phyloP scores from a whole-genome alignment of 352 stramenopile genomes.

The Globisporangium ultimum region DNA sequence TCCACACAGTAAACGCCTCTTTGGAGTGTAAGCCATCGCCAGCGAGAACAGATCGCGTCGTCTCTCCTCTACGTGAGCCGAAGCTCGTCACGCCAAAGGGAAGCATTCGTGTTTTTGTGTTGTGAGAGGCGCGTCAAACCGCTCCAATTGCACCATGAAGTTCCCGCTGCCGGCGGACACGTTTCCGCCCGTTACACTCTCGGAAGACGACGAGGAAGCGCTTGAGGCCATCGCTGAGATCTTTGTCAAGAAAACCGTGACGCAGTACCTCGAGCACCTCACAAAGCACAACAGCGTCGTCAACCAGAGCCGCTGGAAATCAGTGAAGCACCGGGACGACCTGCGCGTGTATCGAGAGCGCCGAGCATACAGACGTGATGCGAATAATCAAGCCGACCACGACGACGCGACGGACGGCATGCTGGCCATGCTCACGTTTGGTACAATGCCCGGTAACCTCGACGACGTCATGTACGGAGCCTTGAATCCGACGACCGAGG shows the following conservation, averaged over 20 bases:
- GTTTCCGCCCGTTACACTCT: background rate
- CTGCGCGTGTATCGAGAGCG: constrained; percentile 4
- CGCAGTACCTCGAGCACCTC: constrained; percentile 4
- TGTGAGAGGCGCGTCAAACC: background rate
- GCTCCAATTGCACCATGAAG: background rate
- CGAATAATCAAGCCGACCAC: background rate
- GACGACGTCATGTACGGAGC: constrained; percentile 42
- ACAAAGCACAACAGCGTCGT: background rate
- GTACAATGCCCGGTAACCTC: constrained; percentile 35
- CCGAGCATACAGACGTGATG: constrained; percentile 3
- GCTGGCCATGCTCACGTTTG: constrained; percentile 24
- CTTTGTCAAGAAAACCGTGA: background rate
- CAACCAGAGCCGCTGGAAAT: background rate
- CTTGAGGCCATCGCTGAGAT: background rate
- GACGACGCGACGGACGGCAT: background rate
- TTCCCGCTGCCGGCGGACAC: constrained; percentile 3
- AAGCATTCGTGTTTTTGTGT: background rate
- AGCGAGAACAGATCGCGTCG: no score
- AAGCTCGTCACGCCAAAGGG: no score
- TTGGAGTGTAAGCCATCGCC: no score
- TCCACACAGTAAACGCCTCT: no score
- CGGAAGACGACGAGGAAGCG: background rate
- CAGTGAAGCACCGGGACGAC: background rate
- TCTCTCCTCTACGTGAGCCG: no score
- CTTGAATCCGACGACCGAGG: constrained; percentile 34